These are phyloP conservation scores for Magnaporthiopsis incrustans DNA, from an alignment of 2,329 filamentous ascomycete species.

Conservation along the genomic window DNA sequence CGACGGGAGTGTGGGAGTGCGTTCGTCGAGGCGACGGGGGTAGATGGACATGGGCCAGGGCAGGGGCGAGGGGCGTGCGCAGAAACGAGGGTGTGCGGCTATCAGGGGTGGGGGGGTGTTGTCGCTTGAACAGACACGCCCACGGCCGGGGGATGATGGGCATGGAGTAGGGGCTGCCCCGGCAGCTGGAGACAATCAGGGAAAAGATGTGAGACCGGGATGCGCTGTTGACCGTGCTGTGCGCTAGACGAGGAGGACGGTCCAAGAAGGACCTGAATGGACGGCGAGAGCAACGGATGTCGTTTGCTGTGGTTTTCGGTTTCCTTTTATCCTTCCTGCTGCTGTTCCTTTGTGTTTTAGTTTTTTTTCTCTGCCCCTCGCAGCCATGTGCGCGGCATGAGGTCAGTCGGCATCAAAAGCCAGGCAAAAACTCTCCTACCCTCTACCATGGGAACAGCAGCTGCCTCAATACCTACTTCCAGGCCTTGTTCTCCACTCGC, in stretches of 20 bases:
- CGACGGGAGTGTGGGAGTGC: neutral
- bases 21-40: neutral
- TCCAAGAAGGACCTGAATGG: neutral
- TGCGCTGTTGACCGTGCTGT: neutral
- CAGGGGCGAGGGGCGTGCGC: neutral
- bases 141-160: neutral
- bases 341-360: neutral
- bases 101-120: neutral
- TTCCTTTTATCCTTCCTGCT: neutral
- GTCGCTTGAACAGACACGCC: neutral
- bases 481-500: neutral
- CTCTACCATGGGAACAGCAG: neutral
- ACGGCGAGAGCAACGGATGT: neutral
- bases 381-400: neutral
- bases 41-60: neutral
- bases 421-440: neutral
- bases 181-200: neutral
- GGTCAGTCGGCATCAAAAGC: neutral
- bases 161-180: neutral
- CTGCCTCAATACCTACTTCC: too few species aligned
- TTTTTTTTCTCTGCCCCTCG: neutral
- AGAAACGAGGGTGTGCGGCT: neutral
- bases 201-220: neutral
- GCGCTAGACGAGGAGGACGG: neutral
- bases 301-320: neutral